Conservation (phyloP, 1,284 basidiomycete genomes). For the Cryptococcus jaspeensis region DNA sequence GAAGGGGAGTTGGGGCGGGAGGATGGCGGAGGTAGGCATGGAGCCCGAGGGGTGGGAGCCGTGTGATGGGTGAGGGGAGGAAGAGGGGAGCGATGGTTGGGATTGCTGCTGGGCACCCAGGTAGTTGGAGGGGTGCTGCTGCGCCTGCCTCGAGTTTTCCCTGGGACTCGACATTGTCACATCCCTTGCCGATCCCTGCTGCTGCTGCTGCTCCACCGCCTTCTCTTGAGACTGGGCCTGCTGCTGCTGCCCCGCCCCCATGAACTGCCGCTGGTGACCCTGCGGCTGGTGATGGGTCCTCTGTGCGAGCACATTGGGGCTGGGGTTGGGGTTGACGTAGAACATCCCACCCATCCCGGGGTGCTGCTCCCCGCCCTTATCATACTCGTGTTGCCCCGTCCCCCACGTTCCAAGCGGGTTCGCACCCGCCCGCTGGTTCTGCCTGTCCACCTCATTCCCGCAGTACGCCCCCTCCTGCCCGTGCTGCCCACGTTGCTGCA, state of each 20-base stretch:
- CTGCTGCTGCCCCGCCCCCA: background rate
- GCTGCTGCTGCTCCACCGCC: background rate
- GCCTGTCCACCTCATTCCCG: too few relatives aligned
- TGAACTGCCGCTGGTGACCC: background rate
- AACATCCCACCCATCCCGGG: constrained; percentile 14
- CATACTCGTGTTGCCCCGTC: constrained; percentile 14
- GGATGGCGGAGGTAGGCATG: constrained; percentile 23
- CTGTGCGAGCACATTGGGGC: constrained; percentile 8
- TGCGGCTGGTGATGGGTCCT: constrained; percentile 1
- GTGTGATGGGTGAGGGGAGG: background rate
- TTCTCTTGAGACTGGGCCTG: background rate
- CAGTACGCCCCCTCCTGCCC: too few relatives aligned
- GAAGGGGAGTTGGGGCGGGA: constrained; percentile 14
- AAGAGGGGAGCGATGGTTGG: background rate
- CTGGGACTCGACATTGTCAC: background rate
- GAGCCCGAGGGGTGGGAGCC: constrained; percentile 4
- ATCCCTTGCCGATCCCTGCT: background rate
- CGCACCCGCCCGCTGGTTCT: too few relatives aligned
- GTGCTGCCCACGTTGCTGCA: constrained; percentile 10
- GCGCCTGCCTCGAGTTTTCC: background rate
- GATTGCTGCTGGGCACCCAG: background rate
- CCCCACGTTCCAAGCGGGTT: constrained; percentile 2
- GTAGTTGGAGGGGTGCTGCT: background rate
- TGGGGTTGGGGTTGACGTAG: constrained; percentile 37
- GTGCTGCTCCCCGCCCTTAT: background rate